phyloP scores from a whole-genome alignment of 805 yeast species.

The Monosporozyma yasuniensis region DNA sequence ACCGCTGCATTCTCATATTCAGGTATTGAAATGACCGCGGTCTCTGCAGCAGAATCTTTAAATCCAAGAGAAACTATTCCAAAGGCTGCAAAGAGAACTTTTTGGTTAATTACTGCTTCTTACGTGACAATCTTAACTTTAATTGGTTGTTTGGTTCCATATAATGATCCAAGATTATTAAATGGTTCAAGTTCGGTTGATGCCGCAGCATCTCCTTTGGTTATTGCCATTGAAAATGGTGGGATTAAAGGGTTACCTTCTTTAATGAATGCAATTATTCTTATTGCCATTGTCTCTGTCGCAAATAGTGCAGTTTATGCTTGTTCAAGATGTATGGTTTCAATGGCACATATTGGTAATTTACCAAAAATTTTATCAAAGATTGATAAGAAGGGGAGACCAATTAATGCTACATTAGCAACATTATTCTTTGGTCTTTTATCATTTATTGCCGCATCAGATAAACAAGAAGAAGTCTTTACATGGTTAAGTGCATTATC shows the following conservation, averaged over 20 bases:
- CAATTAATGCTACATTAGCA: constrained; percentile 53
- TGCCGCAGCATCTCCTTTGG: constrained; percentile 65
- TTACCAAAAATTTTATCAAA: constrained; percentile 56
- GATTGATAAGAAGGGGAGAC: constrained; percentile 73
- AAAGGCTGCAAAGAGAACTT: constrained; percentile 68
- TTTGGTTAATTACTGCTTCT: constrained; percentile 70
- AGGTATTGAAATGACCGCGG: constrained; percentile 65
- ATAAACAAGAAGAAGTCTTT: constrained; percentile 41
- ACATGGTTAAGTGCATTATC: constrained; percentile 48
- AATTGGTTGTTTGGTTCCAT: constrained; percentile 64
- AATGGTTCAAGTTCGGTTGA: constrained; percentile 43
- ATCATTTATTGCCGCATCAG: constrained; percentile 45
- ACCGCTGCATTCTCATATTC: constrained; percentile 60
- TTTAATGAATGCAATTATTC: constrained; percentile 60
- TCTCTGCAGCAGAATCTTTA: constrained; percentile 69
- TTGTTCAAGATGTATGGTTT: constrained; percentile 58
- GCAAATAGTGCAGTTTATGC: constrained; percentile 68
- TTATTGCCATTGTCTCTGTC: constrained; percentile 61
- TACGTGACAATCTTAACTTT: constrained; percentile 51
- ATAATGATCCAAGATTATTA: constrained; percentile 39
- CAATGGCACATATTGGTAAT: constrained; percentile 56
- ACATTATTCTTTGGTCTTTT: constrained; percentile 49
- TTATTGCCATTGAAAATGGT: constrained; percentile 59
- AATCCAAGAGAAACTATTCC: constrained; percentile 64
- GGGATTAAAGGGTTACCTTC: constrained; percentile 60